Evolutionary conservation across 257 asterid genomes (phyloP).

Genomic region (Prunella vulgaris): DNA sequence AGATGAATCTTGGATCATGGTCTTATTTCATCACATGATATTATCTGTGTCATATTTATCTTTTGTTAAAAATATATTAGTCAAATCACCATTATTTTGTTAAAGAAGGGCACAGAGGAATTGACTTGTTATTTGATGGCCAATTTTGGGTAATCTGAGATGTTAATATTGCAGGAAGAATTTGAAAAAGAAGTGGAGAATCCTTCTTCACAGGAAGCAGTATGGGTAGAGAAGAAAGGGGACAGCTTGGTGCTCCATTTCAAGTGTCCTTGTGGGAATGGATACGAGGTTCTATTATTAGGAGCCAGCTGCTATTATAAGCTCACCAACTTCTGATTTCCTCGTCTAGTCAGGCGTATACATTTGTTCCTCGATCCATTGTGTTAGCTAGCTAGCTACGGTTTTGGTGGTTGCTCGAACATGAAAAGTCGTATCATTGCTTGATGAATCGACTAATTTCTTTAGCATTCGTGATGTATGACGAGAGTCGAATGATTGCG

Average conservation of each 20-base stretch:
- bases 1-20: no score
- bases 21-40: no score
- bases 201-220: conserved; percentile 34
- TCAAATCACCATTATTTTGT: no score
- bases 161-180: conserved; percentile 17
- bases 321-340: conserved; percentile 24
- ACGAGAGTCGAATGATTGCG: no score
- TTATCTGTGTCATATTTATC: no score
- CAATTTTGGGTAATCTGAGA: no score
- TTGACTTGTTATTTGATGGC: no score
- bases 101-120: no score
- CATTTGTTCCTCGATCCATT: background rate
- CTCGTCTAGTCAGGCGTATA: background rate
- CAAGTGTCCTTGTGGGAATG: conserved; percentile 45
- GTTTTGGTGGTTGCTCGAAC: background rate
- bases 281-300: conserved; percentile 35
- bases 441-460: background rate
- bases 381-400: no score
- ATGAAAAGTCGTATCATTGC: background rate
- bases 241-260: conserved; percentile 34
- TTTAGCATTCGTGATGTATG: background rate
- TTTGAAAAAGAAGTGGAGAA: conserved; percentile 2
- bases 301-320: conserved; percentile 40
- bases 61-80: no score
- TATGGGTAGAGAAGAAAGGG: conserved; percentile 43